Conservation (phyloP, 805 yeast species). For the Myxozyma mucilagina region DNA sequence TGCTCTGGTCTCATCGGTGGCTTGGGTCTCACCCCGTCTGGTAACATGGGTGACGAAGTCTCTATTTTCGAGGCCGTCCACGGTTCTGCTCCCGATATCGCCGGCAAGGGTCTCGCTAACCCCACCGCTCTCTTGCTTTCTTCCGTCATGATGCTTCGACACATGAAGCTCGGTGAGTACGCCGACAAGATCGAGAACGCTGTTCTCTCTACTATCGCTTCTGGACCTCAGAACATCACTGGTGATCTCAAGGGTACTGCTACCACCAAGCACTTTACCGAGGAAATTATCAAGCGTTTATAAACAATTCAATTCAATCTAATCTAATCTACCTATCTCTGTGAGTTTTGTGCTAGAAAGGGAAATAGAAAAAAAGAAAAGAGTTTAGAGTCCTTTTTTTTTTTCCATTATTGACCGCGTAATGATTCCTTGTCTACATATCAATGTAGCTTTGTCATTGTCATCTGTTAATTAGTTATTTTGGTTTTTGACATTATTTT, state of each 20-base stretch:
- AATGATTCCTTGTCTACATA: not conserved
- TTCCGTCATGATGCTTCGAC: constrained; percentile 98
- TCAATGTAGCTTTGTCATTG: too few relatives aligned
- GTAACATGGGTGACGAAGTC: constrained; percentile 98
- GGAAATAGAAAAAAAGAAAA: too few relatives aligned
- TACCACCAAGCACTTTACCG: constrained; percentile 83
- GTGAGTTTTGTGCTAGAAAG: not conserved
- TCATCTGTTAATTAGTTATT: too few relatives aligned
- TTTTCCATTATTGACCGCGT: not conserved
- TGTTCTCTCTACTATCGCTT: constrained; percentile 82
- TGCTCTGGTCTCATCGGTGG: constrained; percentile 98
- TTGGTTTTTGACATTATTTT: not conserved
- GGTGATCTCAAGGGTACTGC: constrained; percentile 94
- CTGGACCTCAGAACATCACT: constrained; percentile 94
- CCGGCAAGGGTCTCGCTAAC: constrained; percentile 98
- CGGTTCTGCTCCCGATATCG: constrained; percentile 99
- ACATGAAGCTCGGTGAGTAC: constrained; percentile 82
- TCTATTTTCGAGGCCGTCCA: constrained; percentile 99
- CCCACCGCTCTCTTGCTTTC: constrained; percentile 96
- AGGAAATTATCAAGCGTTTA: constrained; percentile 65
- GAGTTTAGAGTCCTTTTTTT: not conserved
- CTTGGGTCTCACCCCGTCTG: constrained; percentile 97
- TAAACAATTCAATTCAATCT: constrained; percentile 6
- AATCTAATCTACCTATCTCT: not conserved
- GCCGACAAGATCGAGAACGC: constrained; percentile 89